Conservation (phyloP, 2,329 filamentous ascomycete genomes). For the Neonectria magnoliae region DNA sequence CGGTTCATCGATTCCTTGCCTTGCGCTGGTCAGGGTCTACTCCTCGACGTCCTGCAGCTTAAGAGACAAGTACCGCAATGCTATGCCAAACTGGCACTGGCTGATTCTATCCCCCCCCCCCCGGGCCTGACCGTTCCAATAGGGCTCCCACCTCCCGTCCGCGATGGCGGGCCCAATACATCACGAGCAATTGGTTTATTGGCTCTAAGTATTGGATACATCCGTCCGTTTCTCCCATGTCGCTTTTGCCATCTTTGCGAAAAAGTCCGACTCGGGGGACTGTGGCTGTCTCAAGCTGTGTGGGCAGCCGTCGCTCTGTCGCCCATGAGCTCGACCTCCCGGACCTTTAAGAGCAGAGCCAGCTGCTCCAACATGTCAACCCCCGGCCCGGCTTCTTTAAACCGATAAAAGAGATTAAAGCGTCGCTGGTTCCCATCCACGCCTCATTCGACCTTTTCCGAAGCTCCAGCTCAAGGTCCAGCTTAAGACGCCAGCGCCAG, state of each 20-base stretch:
- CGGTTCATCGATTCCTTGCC: neutral
- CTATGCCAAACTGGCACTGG: neutral
- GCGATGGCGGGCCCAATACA: slow-evolving; percentile 31
- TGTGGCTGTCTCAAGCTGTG: slow-evolving; percentile 39
- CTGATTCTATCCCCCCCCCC: neutral
- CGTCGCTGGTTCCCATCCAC: slow-evolving; percentile 11
- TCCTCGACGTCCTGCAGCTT: neutral
- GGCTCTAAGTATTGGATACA: slow-evolving; percentile 38
- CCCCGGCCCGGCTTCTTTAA: neutral
- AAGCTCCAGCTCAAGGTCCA: slow-evolving; percentile 6
- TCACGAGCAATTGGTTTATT: slow-evolving; percentile 26
- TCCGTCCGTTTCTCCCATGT: slow-evolving; percentile 29
- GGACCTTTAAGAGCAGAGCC: slow-evolving; percentile 31
- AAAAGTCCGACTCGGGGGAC: slow-evolving; percentile 24
- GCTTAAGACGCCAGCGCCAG: neutral
- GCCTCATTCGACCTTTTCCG: slow-evolving; percentile 7
- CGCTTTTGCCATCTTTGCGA: slow-evolving; percentile 29
- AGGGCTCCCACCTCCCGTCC: slow-evolving; percentile 35
- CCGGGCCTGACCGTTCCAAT: slow-evolving; percentile 30
- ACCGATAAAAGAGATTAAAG: slow-evolving; percentile 21
- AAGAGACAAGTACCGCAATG: neutral
- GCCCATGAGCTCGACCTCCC: slow-evolving; percentile 26
- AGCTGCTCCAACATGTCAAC: slow-evolving; percentile 14
- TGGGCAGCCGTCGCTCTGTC: slow-evolving; percentile 22
- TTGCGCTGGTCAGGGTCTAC: neutral